Conservation (phyloP, 75 land plant genomes). For the Selaginella tamariscina region DNA sequence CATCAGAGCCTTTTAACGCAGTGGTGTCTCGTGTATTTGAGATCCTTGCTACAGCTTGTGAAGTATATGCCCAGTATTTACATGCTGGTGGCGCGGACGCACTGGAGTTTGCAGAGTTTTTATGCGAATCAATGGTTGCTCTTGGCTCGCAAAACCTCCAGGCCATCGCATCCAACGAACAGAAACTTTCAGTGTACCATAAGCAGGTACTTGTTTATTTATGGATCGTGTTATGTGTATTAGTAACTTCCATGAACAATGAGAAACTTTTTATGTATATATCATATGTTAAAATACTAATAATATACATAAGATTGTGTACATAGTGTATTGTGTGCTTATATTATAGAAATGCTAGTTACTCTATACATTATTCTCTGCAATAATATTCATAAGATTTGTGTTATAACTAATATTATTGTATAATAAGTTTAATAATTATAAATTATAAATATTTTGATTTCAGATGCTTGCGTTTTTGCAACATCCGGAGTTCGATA, state of each 20-base stretch:
- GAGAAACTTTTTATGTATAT: too few relatives aligned
- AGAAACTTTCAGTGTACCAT: constrained; percentile 37
- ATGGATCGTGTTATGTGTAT: background rate
- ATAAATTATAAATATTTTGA: too few relatives aligned
- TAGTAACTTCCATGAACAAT: background rate
- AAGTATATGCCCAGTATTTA: constrained; percentile 27
- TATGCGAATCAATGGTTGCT: constrained; percentile 78
- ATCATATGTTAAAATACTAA: too few relatives aligned
- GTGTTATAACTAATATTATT: too few relatives aligned
- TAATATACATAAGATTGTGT: too few relatives aligned
- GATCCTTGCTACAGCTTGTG: constrained; percentile 44
- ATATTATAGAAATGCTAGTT: too few relatives aligned
- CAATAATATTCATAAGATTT: too few relatives aligned
- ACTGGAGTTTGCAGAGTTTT: constrained; percentile 61
- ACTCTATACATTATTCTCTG: too few relatives aligned
- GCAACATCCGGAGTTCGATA: constrained; percentile 50
- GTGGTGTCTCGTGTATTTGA: constrained; percentile 53
- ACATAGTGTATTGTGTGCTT: too few relatives aligned
- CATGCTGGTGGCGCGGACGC: constrained; percentile 39
- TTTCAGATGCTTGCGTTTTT: constrained; percentile 86
- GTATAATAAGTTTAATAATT: too few relatives aligned
- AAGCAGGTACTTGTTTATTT: constrained; percentile 39
- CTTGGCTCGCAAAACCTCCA: constrained; percentile 69
- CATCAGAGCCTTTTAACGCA: constrained; percentile 44
- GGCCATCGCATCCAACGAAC: constrained; percentile 38